phyloP scores from a whole-genome alignment of 1,284 basidiomycete species.

The Erythrobasidium hasegawianum region DNA sequence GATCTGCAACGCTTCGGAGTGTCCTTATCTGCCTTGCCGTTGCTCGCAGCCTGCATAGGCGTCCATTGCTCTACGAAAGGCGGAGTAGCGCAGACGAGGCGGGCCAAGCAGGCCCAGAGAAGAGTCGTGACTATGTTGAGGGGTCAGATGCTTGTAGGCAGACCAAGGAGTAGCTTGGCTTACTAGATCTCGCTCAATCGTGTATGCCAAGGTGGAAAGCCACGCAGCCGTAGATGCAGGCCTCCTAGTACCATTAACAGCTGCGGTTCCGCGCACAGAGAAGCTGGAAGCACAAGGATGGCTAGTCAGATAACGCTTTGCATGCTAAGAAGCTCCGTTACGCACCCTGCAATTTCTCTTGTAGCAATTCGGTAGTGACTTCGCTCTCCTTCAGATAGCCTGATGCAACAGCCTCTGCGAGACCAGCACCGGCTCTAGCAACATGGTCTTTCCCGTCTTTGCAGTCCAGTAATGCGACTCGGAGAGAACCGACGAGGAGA shows the following conservation, averaged over 20 bases:
- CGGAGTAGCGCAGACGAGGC: conserved; percentile 35
- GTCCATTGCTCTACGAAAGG: conserved; percentile 40
- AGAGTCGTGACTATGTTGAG: conserved; percentile 40
- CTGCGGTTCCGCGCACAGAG: conserved; percentile 40
- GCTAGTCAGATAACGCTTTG: no score
- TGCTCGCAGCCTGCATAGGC: conserved; percentile 43
- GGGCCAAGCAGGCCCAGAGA: conserved; percentile 39
- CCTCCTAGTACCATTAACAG: conserved; percentile 43
- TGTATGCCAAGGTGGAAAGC: conserved; percentile 44
- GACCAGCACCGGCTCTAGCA: conserved; percentile 6
- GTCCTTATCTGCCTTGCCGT: conserved; percentile 39
- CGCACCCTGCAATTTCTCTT: conserved; percentile 37
- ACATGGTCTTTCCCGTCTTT: conserved; percentile 31
- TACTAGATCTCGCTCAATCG: conserved; percentile 44
- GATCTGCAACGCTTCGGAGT: no score
- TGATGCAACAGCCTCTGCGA: conserved; percentile 14
- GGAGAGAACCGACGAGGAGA: conserved; percentile 7
- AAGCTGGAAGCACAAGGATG: conserved; percentile 23
- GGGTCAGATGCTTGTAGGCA: no score
- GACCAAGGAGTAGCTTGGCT: no score
- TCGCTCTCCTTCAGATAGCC: conserved; percentile 6
- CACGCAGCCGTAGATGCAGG: conserved; percentile 40
- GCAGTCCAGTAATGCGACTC: conserved; percentile 16
- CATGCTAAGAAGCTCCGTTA: no score
- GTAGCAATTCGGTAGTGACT: conserved; percentile 16